Conservation (phyloP, 148 eudicot genomes). For the Diospyros kaki region DNA sequence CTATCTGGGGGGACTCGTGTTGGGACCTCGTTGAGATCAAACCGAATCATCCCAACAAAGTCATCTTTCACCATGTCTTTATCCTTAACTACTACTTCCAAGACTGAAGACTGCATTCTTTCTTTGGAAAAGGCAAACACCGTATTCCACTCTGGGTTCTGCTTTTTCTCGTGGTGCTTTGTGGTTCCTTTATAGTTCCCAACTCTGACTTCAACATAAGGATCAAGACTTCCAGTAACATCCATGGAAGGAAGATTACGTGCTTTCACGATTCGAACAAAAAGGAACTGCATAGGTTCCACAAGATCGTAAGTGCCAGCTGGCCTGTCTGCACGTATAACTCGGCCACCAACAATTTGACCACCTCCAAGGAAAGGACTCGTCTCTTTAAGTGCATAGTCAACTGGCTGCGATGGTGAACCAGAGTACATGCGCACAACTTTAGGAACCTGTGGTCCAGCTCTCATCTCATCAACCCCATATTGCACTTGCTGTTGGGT, state of each 20-base stretch:
- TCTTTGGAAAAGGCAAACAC: constrained; percentile 21
- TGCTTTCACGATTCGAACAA: constrained; percentile 17
- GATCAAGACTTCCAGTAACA: constrained; percentile 7
- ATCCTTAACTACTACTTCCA: constrained; percentile 11
- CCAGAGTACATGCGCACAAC: constrained; percentile 31
- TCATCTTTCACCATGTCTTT: constrained; percentile 16
- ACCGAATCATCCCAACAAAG: constrained; percentile 8
- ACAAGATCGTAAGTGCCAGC: constrained; percentile 18
- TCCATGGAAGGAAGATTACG: constrained; percentile 10
- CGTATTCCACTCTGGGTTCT: constrained; percentile 17
- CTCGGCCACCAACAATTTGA: constrained; percentile 12
- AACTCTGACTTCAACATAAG: constrained; percentile 15
- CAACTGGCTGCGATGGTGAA: constrained; percentile 33
- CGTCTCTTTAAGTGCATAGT: constrained; percentile 61
- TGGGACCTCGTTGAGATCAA: constrained; percentile 18
- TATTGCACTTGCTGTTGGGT: constrained; percentile 16
- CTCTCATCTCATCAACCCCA: constrained; percentile 32
- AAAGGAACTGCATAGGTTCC: constrained; percentile 14
- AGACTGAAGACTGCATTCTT: constrained; percentile 14
- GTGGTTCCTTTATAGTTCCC: constrained; percentile 17
- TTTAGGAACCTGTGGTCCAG: constrained; percentile 39
- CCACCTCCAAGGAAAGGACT: constrained; percentile 41
- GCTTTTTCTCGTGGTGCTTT: constrained; percentile 13
- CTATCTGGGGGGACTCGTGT: constrained; percentile 20
- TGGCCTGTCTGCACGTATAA: constrained; percentile 8